These are phyloP conservation scores for Ligustrum vulgare DNA, from an alignment of 257 asterid species.

Conservation along the genomic window DNA sequence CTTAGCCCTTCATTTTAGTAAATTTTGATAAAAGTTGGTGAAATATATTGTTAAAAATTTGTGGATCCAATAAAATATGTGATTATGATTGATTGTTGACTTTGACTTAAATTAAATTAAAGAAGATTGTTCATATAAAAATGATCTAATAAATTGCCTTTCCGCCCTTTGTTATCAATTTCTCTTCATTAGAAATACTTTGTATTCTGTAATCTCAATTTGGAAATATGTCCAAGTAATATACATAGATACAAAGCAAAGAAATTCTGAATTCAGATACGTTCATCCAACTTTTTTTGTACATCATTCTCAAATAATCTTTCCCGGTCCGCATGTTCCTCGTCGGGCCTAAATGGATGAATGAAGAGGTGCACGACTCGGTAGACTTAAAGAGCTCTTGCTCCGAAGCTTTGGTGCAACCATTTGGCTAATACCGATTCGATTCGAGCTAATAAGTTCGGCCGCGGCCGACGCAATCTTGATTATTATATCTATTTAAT, in stretches of 20 bases:
- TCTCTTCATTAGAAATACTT: neutral
- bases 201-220: neutral
- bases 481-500: neutral
- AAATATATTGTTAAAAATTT: too few relatives aligned
- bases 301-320: neutral
- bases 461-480: neutral
- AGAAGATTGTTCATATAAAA: too few relatives aligned
- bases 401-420: constrained; percentile 39
- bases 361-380: constrained; percentile 10
- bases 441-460: neutral
- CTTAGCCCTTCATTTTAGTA: too few relatives aligned
- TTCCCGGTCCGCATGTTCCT: constrained; percentile 13
- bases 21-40: too few relatives aligned
- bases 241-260: neutral
- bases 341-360: constrained; percentile 18
- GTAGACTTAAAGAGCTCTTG: constrained; percentile 1
- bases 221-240: neutral
- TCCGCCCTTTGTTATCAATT: neutral
- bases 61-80: too few relatives aligned
- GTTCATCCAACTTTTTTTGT: neutral
- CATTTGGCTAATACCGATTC: constrained; percentile 46
- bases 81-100: too few relatives aligned
- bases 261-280: neutral
- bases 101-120: too few relatives aligned
- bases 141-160: too few relatives aligned